Conservation (phyloP, 352 stramenopile species). For the Aphanomyces stellatus region DNA sequence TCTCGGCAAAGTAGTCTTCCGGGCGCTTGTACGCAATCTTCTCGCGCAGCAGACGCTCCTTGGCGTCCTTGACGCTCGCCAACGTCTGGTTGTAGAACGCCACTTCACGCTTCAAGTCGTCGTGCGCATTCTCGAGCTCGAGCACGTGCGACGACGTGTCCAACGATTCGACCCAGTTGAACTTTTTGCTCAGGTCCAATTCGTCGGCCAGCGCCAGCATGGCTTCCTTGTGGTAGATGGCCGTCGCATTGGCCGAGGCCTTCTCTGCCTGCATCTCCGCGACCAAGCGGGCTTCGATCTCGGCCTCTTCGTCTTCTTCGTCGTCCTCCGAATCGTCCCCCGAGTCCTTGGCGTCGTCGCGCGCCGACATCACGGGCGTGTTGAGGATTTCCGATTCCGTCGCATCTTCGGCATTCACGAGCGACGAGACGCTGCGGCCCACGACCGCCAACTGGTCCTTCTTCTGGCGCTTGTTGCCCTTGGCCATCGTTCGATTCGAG, state of each 20-base stretch:
- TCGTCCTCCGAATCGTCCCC: conserved; percentile 35
- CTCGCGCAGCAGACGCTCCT: conserved; percentile 62
- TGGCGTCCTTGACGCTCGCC: conserved; percentile 47
- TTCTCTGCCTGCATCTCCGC: conserved; percentile 55
- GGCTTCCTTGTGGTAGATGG: conserved; percentile 69
- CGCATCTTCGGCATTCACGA: conserved; percentile 62
- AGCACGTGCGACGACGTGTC: conserved; percentile 50
- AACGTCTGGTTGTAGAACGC: conserved; percentile 96
- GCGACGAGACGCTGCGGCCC: conserved; percentile 21
- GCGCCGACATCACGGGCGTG: conserved; percentile 51
- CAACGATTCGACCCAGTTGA: conserved; percentile 73
- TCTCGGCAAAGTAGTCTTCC: conserved; percentile 98
- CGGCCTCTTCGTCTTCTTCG: conserved; percentile 47
- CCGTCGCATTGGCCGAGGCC: conserved; percentile 27
- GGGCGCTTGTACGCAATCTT: conserved; percentile 88
- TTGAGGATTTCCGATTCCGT: conserved; percentile 78
- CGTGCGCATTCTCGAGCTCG: conserved; percentile 70
- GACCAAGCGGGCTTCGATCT: conserved; percentile 66
- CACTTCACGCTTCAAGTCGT: conserved; percentile 88
- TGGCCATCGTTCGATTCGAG: not conserved
- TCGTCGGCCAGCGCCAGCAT: conserved; percentile 50
- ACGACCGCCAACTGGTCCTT: conserved; percentile 12
- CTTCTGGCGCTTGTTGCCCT: not conserved
- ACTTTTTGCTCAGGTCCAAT: conserved; percentile 32
- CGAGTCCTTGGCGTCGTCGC: conserved; percentile 15